These are phyloP conservation scores for Theobroma grandiflorum DNA, from an alignment of 441 rosid genomes.

Conservation along the genomic window DNA sequence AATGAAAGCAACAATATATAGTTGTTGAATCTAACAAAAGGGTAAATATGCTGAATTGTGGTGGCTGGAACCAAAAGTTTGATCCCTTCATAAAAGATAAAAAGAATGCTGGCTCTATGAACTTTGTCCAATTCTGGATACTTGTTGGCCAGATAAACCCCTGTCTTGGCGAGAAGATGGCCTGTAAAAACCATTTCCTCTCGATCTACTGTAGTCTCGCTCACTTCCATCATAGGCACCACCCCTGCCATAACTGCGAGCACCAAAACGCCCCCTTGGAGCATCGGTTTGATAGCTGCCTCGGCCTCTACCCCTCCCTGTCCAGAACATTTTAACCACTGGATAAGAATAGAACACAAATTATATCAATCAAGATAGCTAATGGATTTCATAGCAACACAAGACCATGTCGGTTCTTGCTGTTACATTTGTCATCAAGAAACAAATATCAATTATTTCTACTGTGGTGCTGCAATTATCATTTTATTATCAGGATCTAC, in stretches of 20 bases:
- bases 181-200: slow-evolving; percentile 65
- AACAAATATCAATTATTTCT: not conserved
- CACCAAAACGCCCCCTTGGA: slow-evolving; percentile 53
- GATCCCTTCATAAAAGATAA: slow-evolving; percentile 28
- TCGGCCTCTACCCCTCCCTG: slow-evolving; percentile 67
- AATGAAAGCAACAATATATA: slow-evolving; percentile 24
- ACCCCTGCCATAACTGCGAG: slow-evolving; percentile 52
- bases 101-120: slow-evolving; percentile 39
- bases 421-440: not conserved
- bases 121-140: slow-evolving; percentile 42
- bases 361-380: not conserved
- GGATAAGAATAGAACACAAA: not conserved
- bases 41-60: slow-evolving; percentile 22
- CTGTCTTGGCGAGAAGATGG: slow-evolving; percentile 50
- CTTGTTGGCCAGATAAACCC: slow-evolving; percentile 44
- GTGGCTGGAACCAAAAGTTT: slow-evolving; percentile 39
- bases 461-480: not conserved
- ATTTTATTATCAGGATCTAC: not conserved
- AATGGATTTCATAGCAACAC: not conserved
- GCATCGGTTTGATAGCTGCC: slow-evolving; percentile 57
- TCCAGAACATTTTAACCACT: slow-evolving; percentile 16
- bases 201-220: slow-evolving; percentile 49
- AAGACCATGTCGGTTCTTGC: not conserved
- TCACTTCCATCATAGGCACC: slow-evolving; percentile 50
- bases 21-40: slow-evolving; percentile 32